These are phyloP conservation scores for Rosa persica DNA, from an alignment of 306 rosid genomes.

Conservation along the genomic window DNA sequence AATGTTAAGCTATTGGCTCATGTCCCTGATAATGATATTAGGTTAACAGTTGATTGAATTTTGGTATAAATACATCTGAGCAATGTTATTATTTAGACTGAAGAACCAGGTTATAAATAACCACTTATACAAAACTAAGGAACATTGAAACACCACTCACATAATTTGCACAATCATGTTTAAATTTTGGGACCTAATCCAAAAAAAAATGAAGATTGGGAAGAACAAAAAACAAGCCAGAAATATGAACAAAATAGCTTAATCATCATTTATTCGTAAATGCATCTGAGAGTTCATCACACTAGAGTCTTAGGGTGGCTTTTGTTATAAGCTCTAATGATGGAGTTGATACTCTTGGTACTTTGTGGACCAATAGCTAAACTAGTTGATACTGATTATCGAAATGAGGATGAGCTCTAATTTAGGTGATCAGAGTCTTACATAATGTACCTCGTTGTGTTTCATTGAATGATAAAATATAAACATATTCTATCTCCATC, in stretches of 20 bases:
- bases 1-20: conserved; percentile 1
- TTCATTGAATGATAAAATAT: background rate
- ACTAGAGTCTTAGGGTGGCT: background rate
- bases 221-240: background rate
- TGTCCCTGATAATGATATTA: conserved; percentile 6
- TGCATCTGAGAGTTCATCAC: background rate
- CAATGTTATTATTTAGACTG: background rate
- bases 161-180: background rate
- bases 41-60: background rate
- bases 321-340: background rate
- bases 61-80: background rate
- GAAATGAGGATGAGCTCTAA: background rate
- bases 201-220: background rate
- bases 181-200: background rate
- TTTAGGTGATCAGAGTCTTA: background rate
- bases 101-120: background rate
- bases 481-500: background rate
- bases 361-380: background rate
- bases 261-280: background rate
- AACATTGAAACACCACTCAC: background rate
- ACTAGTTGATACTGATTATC: background rate
- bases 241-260: background rate
- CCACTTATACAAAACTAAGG: background rate
- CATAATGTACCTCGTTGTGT: background rate
- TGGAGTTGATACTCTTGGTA: background rate